Base-by-base conservation (phyloP, 2,329 filamentous ascomycete species). In the Pezicula neosporulosa region DNA sequence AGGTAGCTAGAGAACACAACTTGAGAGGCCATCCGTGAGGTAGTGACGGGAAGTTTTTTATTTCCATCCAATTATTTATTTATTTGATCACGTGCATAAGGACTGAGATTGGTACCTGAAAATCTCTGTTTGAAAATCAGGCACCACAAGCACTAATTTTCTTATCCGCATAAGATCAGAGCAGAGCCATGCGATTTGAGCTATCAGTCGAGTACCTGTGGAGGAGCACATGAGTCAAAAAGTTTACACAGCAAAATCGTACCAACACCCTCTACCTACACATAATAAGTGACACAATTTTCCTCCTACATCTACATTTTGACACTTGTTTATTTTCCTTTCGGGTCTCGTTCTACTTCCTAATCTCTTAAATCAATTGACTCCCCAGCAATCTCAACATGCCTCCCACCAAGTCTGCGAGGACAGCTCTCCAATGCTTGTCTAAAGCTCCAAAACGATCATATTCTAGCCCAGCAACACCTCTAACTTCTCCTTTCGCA, bases 401-500 rank as follows among this genome's bases (percentile, higher is more conserved):
- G 56, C 46, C 55, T 37, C 46, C 53, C n/a, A 54, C 50, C 50
- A 59, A 57, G 47, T 57, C 59, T 43, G 58, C 60, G 16, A 56
- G 55, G 48, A 49, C 56, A 53, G 56, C 59, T 41, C 49, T 64
- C 41, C 54, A 56, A 30, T 55, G 49, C 43, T 47, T 62, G 19
- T 49, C 53, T 13, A 58, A 53, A 52, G 44, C 56, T 43, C 50
- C 55, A 53, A 56, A 51, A 47, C 54, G 59, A 49, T 52, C 48
- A 10, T 63, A 63, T 49, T 56, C 60, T 16, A 52, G 48, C 19
- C 51, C 60, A n/a, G 54, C 56, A 37, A 47, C 49, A 33, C 56
- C 57, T 18, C 46, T 41, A 15, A 58, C 57, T 21, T 60, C 81
- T 6, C 77, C 80, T 10, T 80, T 80, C 63, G 75, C 81, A 18